These are phyloP conservation scores for Phytopythium mirpurense DNA, from an alignment of 352 stramenopile species.

Conservation along the genomic window DNA sequence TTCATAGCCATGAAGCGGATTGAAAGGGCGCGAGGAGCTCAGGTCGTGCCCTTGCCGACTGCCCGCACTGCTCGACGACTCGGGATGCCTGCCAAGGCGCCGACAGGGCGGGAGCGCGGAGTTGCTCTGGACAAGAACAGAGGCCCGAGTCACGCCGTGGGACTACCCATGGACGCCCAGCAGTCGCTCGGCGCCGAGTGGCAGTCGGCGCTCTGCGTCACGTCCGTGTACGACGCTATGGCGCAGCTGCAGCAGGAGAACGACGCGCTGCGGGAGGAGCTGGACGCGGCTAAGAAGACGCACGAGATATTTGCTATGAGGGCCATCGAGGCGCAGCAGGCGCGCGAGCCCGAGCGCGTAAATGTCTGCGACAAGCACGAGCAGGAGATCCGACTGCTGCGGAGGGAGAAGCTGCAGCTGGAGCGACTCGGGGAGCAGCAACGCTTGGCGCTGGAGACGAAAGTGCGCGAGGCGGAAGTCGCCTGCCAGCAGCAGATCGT, in stretches of 20 bases:
- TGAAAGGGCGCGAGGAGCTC: background rate
- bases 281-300: conserved; percentile 16
- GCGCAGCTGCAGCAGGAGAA: conserved; percentile 55
- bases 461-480: conserved; percentile 20
- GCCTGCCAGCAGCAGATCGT: conserved; percentile 29
- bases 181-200: conserved; percentile 39
- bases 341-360: conserved; percentile 13
- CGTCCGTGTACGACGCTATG: conserved; percentile 73
- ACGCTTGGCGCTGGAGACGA: conserved; percentile 25
- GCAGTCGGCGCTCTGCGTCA: conserved; percentile 72
- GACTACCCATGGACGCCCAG: background rate
- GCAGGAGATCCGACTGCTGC: conserved; percentile 49
- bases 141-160: too few species aligned
- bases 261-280: conserved; percentile 32
- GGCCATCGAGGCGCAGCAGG: conserved; percentile 6
- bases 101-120: too few species aligned
- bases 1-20: background rate
- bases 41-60: too few species aligned
- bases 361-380: conserved; percentile 15
- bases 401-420: conserved; percentile 38
- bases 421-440: conserved; percentile 31
- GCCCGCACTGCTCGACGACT: background rate
- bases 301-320: conserved; percentile 8
- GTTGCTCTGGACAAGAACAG: background rate
- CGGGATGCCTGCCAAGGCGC: too few species aligned